Evolutionary conservation across 192 early-diverging fungal genomes (phyloP), one percentile per base, ranked within the genome.

Genomic region (Dissophora globulifera): DNA sequence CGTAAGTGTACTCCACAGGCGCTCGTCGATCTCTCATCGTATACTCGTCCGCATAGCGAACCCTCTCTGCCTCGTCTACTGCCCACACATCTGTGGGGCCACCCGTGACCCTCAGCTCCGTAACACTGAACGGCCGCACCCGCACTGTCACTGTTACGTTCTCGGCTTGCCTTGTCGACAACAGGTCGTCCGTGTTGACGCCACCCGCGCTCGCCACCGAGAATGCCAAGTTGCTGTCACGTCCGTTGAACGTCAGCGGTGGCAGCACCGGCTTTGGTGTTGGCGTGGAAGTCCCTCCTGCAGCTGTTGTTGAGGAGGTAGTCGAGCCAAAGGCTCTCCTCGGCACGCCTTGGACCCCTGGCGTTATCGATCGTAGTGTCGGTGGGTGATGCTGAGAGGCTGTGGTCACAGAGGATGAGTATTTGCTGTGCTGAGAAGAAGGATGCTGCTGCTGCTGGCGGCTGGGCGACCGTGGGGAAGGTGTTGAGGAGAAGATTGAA

Each of bases 81-180:
- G 79, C 52, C 80, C 81, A 83, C 17, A 68, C 53, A 29, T 83
- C 80, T 12, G 74, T 54, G 19, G 81, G 69, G 3, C 80, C 64
- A 9, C 81, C 50, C 3, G 54, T 47, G 9, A 58, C 69, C 16
- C 66, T 68, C 48, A 81, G 54, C 68, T 93, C 91, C 19, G 82
- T 76, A 16, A 79, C 67, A 33, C 84, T 90, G 15, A 88, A 83
- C 20, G 92, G 92, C 35, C 92, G 81, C 30, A 89, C 79, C 35
- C 92, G 84, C 38, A 94, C 88, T n/a, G 88, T 84, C 30, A 94
- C 92, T 27, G 88, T 87, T 11, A 94, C 79, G 67, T 82, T 85
- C 58, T 87, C 71, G 31, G 71, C 70, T 13, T 45, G 33, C 20
- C 56, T 38, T 47, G 63, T 35, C 20, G 49, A 20, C 26, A 3